Evolutionary conservation across 2,329 filamentous ascomycete species (phyloP), one percentile per base, ranked within the genome.

Genomic region (Elsinoe perseae): DNA sequence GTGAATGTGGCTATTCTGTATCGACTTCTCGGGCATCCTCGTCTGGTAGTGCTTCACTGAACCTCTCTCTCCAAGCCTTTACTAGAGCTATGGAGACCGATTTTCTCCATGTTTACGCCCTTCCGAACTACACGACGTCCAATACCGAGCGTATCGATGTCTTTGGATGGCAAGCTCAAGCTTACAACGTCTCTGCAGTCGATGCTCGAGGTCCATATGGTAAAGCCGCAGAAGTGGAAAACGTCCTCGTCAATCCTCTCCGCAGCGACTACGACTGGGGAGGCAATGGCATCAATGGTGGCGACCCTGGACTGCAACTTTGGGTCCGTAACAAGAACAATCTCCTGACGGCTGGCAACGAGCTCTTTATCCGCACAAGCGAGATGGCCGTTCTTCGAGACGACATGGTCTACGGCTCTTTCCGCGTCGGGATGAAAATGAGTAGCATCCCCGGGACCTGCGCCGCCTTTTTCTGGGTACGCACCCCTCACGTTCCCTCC

Each of bases 381-480:
- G 85, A 91, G 69, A 67, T 90, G 30, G 81, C 83, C 50, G 80
- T 81, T 2, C 67, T 72, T 5, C 75, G 83, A 18, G 67, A 74
- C 8, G 84, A 91, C 64, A 73, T 88, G 63, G 71, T 80, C n/a
- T 86, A 82, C 65, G 87, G 87, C 2, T 85, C 80, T 21, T 91
- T 85, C 63, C 75, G 86, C 16, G 80, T 82, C 2, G 79, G 79
- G 32, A 84, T 89, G 74, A 85, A 82, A 69, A 68, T 85, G 56
- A 81, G 83, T 0, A 70, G 70, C 36, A 72, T 79, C 5, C 70
- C 75, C 1, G 86, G 86, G 23, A 91, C 87, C 1, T 91, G 87
- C 67, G 83, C 80, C 27, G 86, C 86, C 5, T 90, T 91, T 71
- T 91, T 90, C 70, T 92, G 86, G 82, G 84, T 87, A 70, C 57